Percentiles rank a stretch among this genome's conserved stretches.
phyloP scores from a whole-genome alignment of 2,329 filamentous ascomycete species.

The Hypoxylon sp. region DNA sequence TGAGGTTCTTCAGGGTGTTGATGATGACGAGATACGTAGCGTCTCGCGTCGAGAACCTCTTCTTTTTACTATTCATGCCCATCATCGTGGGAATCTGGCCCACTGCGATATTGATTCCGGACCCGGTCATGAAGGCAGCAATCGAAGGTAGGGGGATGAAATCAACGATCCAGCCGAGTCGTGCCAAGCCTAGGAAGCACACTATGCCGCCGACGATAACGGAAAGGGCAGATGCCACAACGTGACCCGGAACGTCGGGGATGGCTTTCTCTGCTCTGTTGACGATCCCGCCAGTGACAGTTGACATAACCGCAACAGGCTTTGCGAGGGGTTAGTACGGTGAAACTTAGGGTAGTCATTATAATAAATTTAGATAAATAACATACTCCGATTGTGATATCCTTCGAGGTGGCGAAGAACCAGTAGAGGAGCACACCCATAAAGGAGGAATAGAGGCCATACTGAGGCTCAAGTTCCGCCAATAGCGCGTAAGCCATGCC shows the following conservation, averaged over 20 bases:
- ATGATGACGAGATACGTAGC: conserved; percentile 67
- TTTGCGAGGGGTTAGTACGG: conserved; percentile 63
- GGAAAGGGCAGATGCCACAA: conserved; percentile 60
- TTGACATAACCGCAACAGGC: conserved; percentile 67
- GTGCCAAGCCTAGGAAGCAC: conserved; percentile 64
- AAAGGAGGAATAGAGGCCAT: conserved; percentile 62
- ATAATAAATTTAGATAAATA: neutral
- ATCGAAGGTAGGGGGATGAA: conserved; percentile 68
- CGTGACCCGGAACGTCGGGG: conserved; percentile 53
- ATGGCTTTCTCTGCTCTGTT: conserved; percentile 37
- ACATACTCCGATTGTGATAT: conserved; percentile 82
- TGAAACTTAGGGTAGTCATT: conserved; percentile 57
- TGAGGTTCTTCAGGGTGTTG: conserved; percentile 64
- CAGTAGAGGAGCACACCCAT: conserved; percentile 59
- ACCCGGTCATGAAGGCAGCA: conserved; percentile 69
- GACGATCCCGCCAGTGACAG: conserved; percentile 66
- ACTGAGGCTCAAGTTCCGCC: conserved; percentile 64
- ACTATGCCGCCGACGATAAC: conserved; percentile 66
- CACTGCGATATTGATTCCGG: conserved; percentile 65
- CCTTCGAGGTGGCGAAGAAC: conserved; percentile 59
- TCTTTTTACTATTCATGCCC: conserved; percentile 66
- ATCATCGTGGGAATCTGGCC: conserved; percentile 67
- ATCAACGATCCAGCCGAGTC: conserved; percentile 69
- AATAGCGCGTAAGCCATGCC: conserved; percentile 68
- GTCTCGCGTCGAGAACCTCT: conserved; percentile 56